phyloP scores from a whole-genome alignment of 768 basidiomycete species.

The Boletus rufocinnamomeus region DNA sequence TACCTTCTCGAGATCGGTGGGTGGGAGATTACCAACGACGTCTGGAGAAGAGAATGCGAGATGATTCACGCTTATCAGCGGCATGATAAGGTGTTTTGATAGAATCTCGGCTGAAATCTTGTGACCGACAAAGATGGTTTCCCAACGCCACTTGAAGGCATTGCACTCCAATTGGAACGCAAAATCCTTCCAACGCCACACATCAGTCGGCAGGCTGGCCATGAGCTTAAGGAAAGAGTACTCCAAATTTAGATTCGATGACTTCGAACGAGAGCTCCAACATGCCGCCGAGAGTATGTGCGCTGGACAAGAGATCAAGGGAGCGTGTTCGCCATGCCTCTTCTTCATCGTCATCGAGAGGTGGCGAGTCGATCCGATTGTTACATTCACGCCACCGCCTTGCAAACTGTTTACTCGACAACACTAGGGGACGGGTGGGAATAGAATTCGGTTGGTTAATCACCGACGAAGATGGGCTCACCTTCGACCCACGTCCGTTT shows the following conservation, averaged over 20 bases:
- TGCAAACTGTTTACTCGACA: conserved; percentile 58
- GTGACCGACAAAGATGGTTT: conserved; percentile 64
- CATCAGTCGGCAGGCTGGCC: conserved; percentile 14
- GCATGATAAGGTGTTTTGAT: conserved; percentile 76
- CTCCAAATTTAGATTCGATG: conserved; percentile 61
- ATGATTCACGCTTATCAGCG: conserved; percentile 71
- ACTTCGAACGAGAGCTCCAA: conserved; percentile 58
- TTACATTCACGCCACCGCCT: conserved; percentile 74
- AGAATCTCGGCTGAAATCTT: conserved; percentile 69
- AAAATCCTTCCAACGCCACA: conserved; percentile 53
- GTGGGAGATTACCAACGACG: conserved; percentile 54
- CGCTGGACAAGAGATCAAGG: conserved; percentile 55
- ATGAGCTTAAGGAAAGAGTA: conserved; percentile 30
- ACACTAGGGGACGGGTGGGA: conserved; percentile 38
- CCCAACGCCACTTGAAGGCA: conserved; percentile 79
- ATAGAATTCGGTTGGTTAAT: conserved; percentile 25
- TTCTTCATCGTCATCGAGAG: conserved; percentile 45
- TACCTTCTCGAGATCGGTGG: conserved; percentile 69
- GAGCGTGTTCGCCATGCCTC: conserved; percentile 60
- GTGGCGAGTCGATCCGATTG: conserved; percentile 31
- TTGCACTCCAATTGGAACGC: conserved; percentile 61
- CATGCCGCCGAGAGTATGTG: conserved; percentile 65
- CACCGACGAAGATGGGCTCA: conserved; percentile 31
- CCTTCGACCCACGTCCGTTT: conserved; percentile 77
- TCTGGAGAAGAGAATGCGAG: conserved; percentile 66